Conservation (phyloP, 2,329 filamentous ascomycete species). For the Alternaria triticina region DNA sequence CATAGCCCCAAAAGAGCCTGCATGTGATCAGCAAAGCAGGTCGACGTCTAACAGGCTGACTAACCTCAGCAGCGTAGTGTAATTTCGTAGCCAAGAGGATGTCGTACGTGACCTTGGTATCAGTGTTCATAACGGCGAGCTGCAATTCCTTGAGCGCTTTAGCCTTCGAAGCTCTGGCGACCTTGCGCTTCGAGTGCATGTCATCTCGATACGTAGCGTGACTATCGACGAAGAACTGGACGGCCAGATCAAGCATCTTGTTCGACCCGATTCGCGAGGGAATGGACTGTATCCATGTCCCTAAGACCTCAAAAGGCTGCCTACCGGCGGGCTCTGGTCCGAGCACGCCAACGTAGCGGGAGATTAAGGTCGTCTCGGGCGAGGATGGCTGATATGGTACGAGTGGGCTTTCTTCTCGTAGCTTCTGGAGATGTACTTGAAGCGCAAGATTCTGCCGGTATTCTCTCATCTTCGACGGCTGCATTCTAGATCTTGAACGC, state of each 20-base stretch:
- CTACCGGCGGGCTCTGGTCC: conserved; percentile 16
- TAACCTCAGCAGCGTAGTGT: conserved; percentile 39
- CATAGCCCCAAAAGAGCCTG: conserved; percentile 35
- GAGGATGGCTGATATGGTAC: conserved; percentile 18
- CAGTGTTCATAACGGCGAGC: conserved; percentile 19
- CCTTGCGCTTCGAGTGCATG: conserved; percentile 26
- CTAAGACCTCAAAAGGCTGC: conserved; percentile 33
- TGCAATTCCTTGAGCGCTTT: conserved; percentile 35
- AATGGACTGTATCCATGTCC: conserved; percentile 37
- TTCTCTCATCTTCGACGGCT: conserved; percentile 18
- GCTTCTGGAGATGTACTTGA: conserved; percentile 17
- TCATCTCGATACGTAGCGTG: conserved; percentile 27
- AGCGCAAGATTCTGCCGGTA: conserved; percentile 21
- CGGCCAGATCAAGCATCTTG: conserved; percentile 34
- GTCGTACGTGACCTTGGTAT: conserved; percentile 28
- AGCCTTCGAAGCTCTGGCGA: conserved; percentile 29
- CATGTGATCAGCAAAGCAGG: conserved; percentile 4
- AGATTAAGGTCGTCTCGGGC: conserved; percentile 25
- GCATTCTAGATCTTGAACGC: conserved; percentile 13
- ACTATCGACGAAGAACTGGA: conserved; percentile 35
- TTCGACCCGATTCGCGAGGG: conserved; percentile 36
- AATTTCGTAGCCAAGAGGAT: conserved; percentile 36
- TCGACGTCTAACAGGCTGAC: neutral
- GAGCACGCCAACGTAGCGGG: conserved; percentile 32
- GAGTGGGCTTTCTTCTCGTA: conserved; percentile 15